Conservation (phyloP, 441 rosid genomes). For the Euphorbia corollata region DNA sequence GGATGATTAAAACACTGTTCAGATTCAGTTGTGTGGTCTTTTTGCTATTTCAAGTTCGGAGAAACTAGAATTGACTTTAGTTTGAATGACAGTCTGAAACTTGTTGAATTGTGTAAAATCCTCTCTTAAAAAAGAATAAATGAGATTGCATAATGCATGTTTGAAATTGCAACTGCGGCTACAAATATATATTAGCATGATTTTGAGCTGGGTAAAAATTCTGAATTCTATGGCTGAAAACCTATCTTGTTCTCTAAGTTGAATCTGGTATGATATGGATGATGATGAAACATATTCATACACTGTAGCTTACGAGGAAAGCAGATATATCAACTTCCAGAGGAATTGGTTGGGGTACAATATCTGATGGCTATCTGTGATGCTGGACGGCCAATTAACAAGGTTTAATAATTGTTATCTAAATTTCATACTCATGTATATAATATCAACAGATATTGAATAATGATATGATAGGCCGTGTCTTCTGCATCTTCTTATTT, state of each 20-base stretch:
- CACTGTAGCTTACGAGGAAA: slow-evolving; percentile 73
- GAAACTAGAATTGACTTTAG: not conserved
- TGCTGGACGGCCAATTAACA: slow-evolving; percentile 49
- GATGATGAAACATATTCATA: slow-evolving; percentile 15
- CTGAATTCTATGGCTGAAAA: not conserved
- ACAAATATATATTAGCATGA: not conserved
- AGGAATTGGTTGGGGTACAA: slow-evolving; percentile 61
- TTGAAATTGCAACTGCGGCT: not conserved
- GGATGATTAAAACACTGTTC: slow-evolving; percentile 4
- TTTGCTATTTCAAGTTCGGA: not conserved
- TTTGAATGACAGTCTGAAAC: not conserved
- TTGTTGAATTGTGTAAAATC: not conserved
- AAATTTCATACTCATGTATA: not conserved
- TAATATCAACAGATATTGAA: slow-evolving; percentile 7
- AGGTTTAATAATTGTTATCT: slow-evolving; percentile 35
- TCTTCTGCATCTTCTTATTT: slow-evolving; percentile 9
- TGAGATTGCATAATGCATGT: not conserved
- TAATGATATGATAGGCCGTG: not conserved
- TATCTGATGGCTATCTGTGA: slow-evolving; percentile 71
- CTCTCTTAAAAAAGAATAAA: not conserved
- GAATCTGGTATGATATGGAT: not conserved
- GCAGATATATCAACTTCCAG: slow-evolving; percentile 67
- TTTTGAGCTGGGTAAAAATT: slow-evolving; percentile 2
- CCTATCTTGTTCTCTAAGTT: not conserved
- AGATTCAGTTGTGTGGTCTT: not conserved